Evolutionary conservation across 177 flowering plant species (phyloP), one percentile per base, ranked within the genome.

Genomic region (Vitis hybrid): DNA sequence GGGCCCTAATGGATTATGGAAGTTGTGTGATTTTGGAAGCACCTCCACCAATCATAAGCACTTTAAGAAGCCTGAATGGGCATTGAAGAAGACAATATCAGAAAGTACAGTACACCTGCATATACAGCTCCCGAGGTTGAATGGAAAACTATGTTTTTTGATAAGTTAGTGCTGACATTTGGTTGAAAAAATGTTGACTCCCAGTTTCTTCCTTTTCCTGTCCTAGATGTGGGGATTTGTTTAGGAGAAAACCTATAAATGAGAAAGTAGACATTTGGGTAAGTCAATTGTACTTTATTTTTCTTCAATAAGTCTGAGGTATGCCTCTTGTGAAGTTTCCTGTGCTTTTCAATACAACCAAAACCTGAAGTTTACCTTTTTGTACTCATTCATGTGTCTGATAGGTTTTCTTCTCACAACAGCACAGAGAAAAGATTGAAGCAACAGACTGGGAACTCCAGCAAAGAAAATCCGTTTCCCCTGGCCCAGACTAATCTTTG

Each of bases 201-300:
- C 7, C 75, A 1, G 68, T 16, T 70, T 65, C 55, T 26, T 76
- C 11, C 60, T 68, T 76, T 66, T 58, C 61, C 72, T 65, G 62
- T 18, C 33, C 62, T 79, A 92, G 99, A 96, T 94, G 97, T 96
- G 99, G 98, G 45, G 98, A 96, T 82, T 77, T 96, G 67, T 90
- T 82, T 67, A 86, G 94, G 56, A 89, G 84, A 76, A 98, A 96
- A 72, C 69, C 89, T 72, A 87, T 96, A 75, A 94, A 68, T 63
- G 99, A 96, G 90, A 96, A 96, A 77, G 99, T 96, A 1, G 99
- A 96, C 78, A 94, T 94, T 63, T 96, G 98, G 99, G 99, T 96
- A 83, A 83, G 97, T 84, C 48, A 2, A 65, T 12, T 55, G 65
- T 48, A 18, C 8, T 29, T 48, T 39, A 22, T 61, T 5, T 16